These are phyloP conservation scores for Panicum hallii DNA, from an alignment of 202 grass and related monocot genomes.

Conservation along the genomic window DNA sequence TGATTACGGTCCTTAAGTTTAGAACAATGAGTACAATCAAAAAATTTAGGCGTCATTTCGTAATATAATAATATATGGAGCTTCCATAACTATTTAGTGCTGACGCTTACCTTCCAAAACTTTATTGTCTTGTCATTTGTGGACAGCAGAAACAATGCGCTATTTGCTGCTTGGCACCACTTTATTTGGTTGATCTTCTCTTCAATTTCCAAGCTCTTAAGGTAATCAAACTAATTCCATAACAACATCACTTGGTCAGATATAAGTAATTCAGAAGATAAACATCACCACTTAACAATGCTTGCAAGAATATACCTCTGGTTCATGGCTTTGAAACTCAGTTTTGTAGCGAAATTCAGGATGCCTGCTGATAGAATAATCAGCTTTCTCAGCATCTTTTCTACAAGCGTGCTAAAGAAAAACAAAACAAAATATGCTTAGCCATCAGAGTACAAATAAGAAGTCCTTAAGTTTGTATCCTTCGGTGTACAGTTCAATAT, in stretches of 20 bases:
- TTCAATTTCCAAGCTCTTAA: conserved; percentile 99
- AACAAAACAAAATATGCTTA: conserved; percentile 48
- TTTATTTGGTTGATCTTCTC: conserved; percentile 98
- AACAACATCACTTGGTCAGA: conserved; percentile 50
- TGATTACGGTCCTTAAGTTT: conserved; percentile 12
- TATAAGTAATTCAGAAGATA: conserved; percentile 45
- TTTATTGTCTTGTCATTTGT: conserved; percentile 97
- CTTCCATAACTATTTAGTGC: conserved; percentile 27
- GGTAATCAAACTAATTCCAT: conserved; percentile 86
- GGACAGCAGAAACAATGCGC: conserved; percentile 79
- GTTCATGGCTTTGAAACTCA: conserved; percentile 96
- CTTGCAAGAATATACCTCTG: conserved; percentile 68
- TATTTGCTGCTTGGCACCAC: conserved; percentile 83
- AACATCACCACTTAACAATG: conserved; percentile 31
- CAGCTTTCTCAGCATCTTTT: conserved; percentile 81
- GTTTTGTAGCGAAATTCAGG: conserved; percentile 93
- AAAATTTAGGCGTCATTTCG: conserved; percentile 11
- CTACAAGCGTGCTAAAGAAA: conserved; percentile 57
- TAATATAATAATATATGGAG: conserved; percentile 30
- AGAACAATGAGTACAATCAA: conserved; percentile 12
- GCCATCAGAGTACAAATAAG: conserved; percentile 36
- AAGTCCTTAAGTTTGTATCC: conserved; percentile 29
- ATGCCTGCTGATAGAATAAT: conserved; percentile 75
- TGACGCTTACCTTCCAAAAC: conserved; percentile 86
- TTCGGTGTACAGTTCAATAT: conserved; percentile 40